Evolutionary conservation across 768 basidiomycete genomes (phyloP).

Genomic region (Sporobolomyces phaffii): DNA sequence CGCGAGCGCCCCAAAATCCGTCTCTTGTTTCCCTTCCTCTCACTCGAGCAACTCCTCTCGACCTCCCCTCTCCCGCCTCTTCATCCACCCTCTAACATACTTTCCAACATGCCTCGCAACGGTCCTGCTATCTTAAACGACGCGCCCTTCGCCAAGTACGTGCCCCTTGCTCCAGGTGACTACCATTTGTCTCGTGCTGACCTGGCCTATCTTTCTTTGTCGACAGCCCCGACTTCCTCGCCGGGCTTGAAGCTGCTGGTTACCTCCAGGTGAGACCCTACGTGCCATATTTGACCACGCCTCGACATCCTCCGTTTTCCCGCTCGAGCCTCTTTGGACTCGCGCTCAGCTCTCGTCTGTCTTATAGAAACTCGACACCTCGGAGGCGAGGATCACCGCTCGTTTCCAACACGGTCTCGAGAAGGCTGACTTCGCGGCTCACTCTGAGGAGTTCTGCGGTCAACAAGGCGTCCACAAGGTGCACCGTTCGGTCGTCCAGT

Average conservation of each 20-base stretch:
- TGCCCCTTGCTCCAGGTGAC: neutral
- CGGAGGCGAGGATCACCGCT: slow-evolving; percentile 31
- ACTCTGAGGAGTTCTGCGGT: slow-evolving; percentile 32
- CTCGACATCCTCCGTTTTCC: neutral
- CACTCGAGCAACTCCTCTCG: neutral
- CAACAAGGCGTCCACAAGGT: slow-evolving; percentile 33
- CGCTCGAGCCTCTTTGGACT: too few relatives aligned
- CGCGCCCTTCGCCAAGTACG: slow-evolving; percentile 22
- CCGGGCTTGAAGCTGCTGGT: slow-evolving; percentile 34
- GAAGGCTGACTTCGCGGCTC: slow-evolving; percentile 33
- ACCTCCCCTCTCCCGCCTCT: neutral
- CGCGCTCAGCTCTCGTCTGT: too few relatives aligned
- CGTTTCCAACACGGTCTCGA: slow-evolving; percentile 36
- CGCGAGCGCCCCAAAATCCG: neutral
- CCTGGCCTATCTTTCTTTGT: too few relatives aligned
- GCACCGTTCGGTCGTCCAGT: slow-evolving; percentile 36
- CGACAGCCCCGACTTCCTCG: slow-evolving; percentile 28
- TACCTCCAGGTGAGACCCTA: slow-evolving; percentile 28
- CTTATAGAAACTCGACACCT: slow-evolving; percentile 33
- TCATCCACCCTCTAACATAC: neutral
- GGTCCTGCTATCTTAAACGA: slow-evolving; percentile 4
- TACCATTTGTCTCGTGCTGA: neutral
- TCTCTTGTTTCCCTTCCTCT: neutral
- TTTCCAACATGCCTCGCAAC: neutral
- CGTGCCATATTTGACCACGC: too few relatives aligned